Percentiles rank a stretch among this genome's conserved stretches.
These are phyloP conservation scores for Epichloe baconii DNA, from an alignment of 2,329 filamentous ascomycete species.

Conservation along the genomic window DNA sequence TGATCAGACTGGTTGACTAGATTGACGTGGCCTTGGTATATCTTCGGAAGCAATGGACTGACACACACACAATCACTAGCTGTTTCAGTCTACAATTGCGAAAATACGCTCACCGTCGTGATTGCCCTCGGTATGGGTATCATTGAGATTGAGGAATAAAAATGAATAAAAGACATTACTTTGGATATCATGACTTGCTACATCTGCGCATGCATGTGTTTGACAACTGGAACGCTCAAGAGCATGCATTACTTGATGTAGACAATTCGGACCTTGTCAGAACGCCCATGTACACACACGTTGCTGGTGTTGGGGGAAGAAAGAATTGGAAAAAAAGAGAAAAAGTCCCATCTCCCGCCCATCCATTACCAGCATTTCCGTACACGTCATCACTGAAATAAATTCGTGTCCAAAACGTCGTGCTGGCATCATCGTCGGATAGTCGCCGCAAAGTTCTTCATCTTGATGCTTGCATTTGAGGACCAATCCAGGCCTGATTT, in stretches of 20 bases:
- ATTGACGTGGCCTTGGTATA: background rate
- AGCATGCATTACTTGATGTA: no score
- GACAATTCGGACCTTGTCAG: no score
- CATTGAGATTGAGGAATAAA: background rate
- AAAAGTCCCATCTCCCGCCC: no score
- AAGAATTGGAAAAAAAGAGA: no score
- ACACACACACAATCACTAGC: no score
- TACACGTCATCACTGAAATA: background rate
- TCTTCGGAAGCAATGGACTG: background rate
- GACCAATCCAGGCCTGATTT: background rate
- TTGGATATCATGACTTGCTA: background rate
- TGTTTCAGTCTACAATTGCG: no score
- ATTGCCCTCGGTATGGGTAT: background rate
- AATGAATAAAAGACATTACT: background rate
- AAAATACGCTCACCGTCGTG: no score
- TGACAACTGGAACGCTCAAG: background rate
- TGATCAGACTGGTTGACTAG: slow-evolving; percentile 26
- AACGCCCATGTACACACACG: no score
- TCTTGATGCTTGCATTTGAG: background rate
- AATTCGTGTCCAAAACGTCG: no score
- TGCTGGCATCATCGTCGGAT: background rate
- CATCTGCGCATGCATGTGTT: background rate
- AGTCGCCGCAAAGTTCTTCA: background rate
- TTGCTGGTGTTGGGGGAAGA: no score
- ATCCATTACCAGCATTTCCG: no score